Evolutionary conservation across 2,329 filamentous ascomycete species (phyloP).

Genomic region (Escovopsis sp.): DNA sequence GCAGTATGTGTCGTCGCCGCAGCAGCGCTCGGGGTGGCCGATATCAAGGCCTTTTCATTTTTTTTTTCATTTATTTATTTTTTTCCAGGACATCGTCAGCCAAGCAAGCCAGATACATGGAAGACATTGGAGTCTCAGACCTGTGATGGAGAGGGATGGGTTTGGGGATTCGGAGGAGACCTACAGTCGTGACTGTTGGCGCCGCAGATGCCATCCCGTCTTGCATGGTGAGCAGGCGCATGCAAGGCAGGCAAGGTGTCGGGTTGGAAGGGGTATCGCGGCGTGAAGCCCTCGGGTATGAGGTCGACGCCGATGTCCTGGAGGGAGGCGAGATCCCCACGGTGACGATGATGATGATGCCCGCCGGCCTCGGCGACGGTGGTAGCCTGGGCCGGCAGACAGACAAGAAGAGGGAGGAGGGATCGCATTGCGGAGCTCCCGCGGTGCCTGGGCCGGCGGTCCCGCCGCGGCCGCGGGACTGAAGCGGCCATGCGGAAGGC

Average conservation of each 20-base stretch:
- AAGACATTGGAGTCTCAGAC: background rate
- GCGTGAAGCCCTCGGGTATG: conserved; percentile 15
- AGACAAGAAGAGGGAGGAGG: too few species aligned
- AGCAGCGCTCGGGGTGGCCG: conserved; percentile 24
- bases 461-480: too few species aligned
- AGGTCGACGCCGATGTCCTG: conserved; percentile 2
- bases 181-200: conserved; percentile 18
- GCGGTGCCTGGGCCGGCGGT: too few species aligned
- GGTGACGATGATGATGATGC: too few species aligned
- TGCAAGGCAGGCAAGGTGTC: conserved; percentile 14
- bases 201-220: conserved; percentile 15
- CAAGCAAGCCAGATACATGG: too few species aligned
- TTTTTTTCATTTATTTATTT: background rate
- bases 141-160: background rate
- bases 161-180: conserved; percentile 1
- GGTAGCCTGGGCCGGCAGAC: too few species aligned
- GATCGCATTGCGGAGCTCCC: too few species aligned
- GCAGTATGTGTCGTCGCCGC: conserved; percentile 30
- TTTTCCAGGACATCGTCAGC: too few species aligned
- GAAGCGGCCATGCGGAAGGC: too few species aligned
- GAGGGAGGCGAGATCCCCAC: too few species aligned
- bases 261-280: conserved; percentile 13
- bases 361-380: too few species aligned
- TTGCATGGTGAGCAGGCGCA: conserved; percentile 2
- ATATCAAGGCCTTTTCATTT: conserved; percentile 27